Base-by-base conservation (phyloP, 192 early-diverging fungal species). In the Pilaira anomala region DNA sequence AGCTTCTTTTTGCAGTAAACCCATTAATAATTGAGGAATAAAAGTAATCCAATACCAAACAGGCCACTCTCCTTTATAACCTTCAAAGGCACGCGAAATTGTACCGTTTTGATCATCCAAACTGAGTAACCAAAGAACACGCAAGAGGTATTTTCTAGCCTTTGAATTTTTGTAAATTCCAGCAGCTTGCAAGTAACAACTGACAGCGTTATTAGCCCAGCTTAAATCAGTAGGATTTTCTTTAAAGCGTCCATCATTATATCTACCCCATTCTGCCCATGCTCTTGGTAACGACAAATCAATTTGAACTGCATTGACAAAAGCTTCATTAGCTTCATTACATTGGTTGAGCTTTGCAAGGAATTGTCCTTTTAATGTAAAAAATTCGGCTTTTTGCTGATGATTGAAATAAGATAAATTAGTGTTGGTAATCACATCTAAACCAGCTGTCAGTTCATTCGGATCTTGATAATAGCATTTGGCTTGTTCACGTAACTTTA, bases 341-440 rank as follows among this genome's bases (percentile, higher is more conserved):
- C 88, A 87, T 41, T 92, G 80, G 48, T 81, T 84, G 46, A 98
- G 76, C 70, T 96, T 95, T 19, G 93, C 83, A 26, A 96, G 69
- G 83, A 99, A 98, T 78, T 90, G 86, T 14, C 93, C 98, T 79
- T 97, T 95, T 58, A 99, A 81, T 33, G 94, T 90, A 65, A 92
- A 97, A 74, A 99, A 99, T 69, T 99, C 98, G 14, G 98, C 93
- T 73, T 93, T 96, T 76, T 99, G 98, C 18, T 82, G 78, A 5
- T 76, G 74, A 39, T 83, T 90, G 76, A 99, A 99, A 77, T 97
- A 99, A 60, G 92, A 81, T 66, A 99, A 76, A 66, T 99, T 99
- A 19, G 98, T 99, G 74, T 98, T 98, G 79, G 94, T 97, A 78
- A 99, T 97, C 7, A 98, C 94, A 63, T 99, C 96, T 28, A 99